Evolutionary conservation across 73 alveolate species (phyloP), one percentile per base, ranked within the genome.

Genomic region (Effrenium voratum): DNA sequence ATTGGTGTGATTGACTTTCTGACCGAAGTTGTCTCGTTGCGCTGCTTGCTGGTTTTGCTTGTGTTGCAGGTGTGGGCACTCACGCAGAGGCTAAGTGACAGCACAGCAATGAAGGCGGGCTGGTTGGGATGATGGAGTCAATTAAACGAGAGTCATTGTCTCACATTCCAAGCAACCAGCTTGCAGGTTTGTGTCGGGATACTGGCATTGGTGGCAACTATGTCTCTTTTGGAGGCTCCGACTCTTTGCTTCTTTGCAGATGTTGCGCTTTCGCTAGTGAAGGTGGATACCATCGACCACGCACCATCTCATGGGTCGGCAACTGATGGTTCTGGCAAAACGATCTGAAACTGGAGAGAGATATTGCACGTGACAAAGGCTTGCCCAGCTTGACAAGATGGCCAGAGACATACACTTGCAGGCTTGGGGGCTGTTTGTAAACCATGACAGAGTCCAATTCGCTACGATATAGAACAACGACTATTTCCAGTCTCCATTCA

Each of bases 51-150:
- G n/a, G n/a, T n/a, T n/a, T n/a, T n/a, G n/a, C n/a, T n/a, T n/a
- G n/a, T 10, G 50, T 10, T 13, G 4, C n/a, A 85, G 94, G 96
- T 90, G 43, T 90, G 96, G 96, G 96, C 96, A 30, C 36, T 90
- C 87, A 90, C 96, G 30, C 96, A 90, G 82, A 90, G 96, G 79
- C 63, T 90, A n/a, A 90, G 96, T 52, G 96, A 90, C 50, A 66
- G 87, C 32, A 90, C 96, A 34, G 96, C 96, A 85, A 90, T 90
- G 96, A 90, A 90, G 96, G 96, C 49, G 60, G 46, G 77, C 40
- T 15, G n/a, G n/a, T n/a, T 57, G 28, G n/a, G 28, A 57, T 57
- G 72, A 57, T 60, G 75, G 36, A 19, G 75, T 60, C 30, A 24
- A 10, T 60, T 36, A 60, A 4, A 32, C 6, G 75, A 5, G 5